Conservation (phyloP, 257 asterid species). For the Solanum neorickii region DNA sequence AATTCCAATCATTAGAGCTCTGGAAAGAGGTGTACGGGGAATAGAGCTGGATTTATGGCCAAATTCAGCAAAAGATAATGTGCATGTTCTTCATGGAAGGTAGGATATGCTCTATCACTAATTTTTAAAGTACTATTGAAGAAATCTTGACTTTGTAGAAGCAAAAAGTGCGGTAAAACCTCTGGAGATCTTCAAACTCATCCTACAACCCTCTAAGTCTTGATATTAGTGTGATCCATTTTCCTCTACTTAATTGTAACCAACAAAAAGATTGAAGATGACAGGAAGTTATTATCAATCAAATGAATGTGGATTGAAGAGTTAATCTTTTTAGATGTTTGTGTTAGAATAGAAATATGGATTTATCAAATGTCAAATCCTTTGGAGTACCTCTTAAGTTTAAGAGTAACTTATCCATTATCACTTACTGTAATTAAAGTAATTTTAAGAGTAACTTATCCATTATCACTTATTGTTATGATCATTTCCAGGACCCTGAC, state of each 20-base stretch:
- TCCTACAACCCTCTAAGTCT: neutral
- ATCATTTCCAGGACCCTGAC: slow-evolving; percentile 68
- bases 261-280: neutral
- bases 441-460: neutral
- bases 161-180: neutral
- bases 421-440: neutral
- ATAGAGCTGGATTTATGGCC: slow-evolving; percentile 97
- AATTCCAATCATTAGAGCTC: slow-evolving; percentile 62
- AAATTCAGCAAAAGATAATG: slow-evolving; percentile 59
- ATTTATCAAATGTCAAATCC: neutral
- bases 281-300: neutral
- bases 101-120: slow-evolving; percentile 18
- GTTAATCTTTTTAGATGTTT: neutral
- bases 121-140: neutral
- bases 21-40: slow-evolving; percentile 87
- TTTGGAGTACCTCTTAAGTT: neutral
- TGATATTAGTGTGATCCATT: neutral
- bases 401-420: neutral
- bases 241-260: neutral
- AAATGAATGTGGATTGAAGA: neutral
- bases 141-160: neutral
- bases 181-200: neutral
- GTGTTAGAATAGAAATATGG: neutral
- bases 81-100: slow-evolving; percentile 97
- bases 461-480: neutral